Percentiles rank a stretch among this genome's conserved stretches.
Conservation (phyloP, 768 basidiomycete genomes). For the Hemileccinum impolitum region DNA sequence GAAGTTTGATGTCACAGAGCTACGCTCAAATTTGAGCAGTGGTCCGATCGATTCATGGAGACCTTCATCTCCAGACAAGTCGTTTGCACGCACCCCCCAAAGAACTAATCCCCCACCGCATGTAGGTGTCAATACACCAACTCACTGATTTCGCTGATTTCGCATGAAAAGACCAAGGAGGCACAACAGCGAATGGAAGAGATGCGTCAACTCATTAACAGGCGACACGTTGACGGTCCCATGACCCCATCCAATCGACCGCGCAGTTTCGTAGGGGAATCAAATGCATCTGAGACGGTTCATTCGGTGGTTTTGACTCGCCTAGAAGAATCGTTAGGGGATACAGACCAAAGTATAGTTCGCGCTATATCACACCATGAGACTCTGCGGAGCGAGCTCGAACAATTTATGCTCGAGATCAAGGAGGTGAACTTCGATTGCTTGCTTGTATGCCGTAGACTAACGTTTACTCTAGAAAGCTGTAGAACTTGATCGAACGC, state of each 20-base stretch:
- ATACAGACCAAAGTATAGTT: slow-evolving; percentile 55
- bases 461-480: slow-evolving; percentile 43
- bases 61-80: slow-evolving; percentile 59
- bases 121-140: slow-evolving; percentile 32
- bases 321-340: slow-evolving; percentile 51
- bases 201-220: slow-evolving; percentile 71
- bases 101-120: slow-evolving; percentile 37
- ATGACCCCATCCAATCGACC: slow-evolving; percentile 46
- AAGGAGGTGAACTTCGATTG: slow-evolving; percentile 48
- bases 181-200: slow-evolving; percentile 80
- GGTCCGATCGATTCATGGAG: slow-evolving; percentile 38
- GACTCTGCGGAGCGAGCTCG: slow-evolving; percentile 48
- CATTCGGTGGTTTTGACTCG: slow-evolving; percentile 11
- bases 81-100: slow-evolving; percentile 43
- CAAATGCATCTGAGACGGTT: slow-evolving; percentile 19
- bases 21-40: slow-evolving; percentile 17
- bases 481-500: slow-evolving; percentile 58
- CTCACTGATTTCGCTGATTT: slow-evolving; percentile 7
- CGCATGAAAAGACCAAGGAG: slow-evolving; percentile 59
- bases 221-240: slow-evolving; percentile 48
- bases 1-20: slow-evolving; percentile 59
- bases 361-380: slow-evolving; percentile 55
- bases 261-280: slow-evolving; percentile 33
- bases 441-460: not conserved
- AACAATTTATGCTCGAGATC: slow-evolving; percentile 46